These are phyloP conservation scores for Monosporascus sp. DNA, from an alignment of 2,329 filamentous ascomycete genomes.

Conservation along the genomic window DNA sequence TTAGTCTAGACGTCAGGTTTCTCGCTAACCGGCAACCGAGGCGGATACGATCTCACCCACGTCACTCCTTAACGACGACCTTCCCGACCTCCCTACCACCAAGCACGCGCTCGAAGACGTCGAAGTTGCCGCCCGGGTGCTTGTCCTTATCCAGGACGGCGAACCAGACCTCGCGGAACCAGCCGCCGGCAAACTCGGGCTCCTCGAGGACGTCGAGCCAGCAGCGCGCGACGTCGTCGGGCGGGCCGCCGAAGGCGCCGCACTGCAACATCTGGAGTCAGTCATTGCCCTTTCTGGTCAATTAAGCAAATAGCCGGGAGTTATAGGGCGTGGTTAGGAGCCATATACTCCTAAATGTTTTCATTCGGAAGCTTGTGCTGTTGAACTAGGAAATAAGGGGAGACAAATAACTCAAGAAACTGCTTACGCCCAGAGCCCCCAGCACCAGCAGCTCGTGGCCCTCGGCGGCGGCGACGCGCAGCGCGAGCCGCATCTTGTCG, in stretches of 20 bases:
- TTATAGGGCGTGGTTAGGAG: too few species aligned
- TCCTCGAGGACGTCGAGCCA: slow-evolving; percentile 58
- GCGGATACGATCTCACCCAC: background rate
- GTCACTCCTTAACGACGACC: background rate
- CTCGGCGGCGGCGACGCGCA: slow-evolving; percentile 53
- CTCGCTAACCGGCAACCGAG: background rate
- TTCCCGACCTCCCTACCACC: slow-evolving; percentile 21
- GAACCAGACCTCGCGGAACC: slow-evolving; percentile 55
- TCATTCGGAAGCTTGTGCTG: too few species aligned
- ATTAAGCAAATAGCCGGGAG: too few species aligned
- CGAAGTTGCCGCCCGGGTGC: slow-evolving; percentile 42
- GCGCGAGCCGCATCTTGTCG: slow-evolving; percentile 55
- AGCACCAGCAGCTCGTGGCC: slow-evolving; percentile 57
- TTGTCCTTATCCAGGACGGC: slow-evolving; percentile 44
- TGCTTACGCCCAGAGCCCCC: slow-evolving; percentile 51
- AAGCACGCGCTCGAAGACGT: slow-evolving; percentile 41
- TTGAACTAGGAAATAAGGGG: too few species aligned
- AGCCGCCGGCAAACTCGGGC: slow-evolving; percentile 57
- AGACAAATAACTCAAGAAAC: too few species aligned
- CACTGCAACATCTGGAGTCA: slow-evolving; percentile 30
- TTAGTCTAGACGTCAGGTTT: background rate
- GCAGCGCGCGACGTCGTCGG: slow-evolving; percentile 53
- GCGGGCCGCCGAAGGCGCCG: slow-evolving; percentile 60
- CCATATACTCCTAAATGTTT: too few species aligned
- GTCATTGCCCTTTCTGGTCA: too few species aligned